Conservation (phyloP, 768 basidiomycete genomes). For the Mycena venus region DNA sequence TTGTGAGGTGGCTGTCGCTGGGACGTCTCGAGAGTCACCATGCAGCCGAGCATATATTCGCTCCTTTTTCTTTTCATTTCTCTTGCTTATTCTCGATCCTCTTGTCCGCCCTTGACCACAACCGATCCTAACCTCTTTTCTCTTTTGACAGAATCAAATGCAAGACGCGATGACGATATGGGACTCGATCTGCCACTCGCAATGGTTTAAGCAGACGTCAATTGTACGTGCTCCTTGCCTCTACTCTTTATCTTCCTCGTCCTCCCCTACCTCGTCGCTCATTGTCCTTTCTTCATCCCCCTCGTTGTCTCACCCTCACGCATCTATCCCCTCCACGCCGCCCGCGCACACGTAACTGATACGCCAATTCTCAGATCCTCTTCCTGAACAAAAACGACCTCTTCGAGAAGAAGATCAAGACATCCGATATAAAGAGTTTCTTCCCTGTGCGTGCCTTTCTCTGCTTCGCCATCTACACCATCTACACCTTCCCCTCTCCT, state of each 20-base stretch:
- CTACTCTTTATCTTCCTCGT: not conserved
- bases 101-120: no score
- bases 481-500: not conserved
- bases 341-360: no score
- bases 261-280: not conserved
- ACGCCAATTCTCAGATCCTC: no score
- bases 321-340: no score
- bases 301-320: slow-evolving; percentile 39
- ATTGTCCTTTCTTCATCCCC: not conserved
- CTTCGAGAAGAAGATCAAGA: slow-evolving; percentile 85
- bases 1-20: no score
- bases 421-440: slow-evolving; percentile 88
- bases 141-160: slow-evolving; percentile 99
- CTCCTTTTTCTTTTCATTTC: slow-evolving; percentile 7
- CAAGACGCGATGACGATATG: slow-evolving; percentile 99
- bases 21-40: no score
- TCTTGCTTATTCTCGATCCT: not conserved
- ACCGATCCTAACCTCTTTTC: no score
- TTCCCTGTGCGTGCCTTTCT: slow-evolving; percentile 74
- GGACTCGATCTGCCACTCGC: slow-evolving; percentile 98
- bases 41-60: no score
- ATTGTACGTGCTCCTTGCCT: slow-evolving; percentile 64
- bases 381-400: slow-evolving; percentile 97
- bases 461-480: not conserved
- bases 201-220: slow-evolving; percentile 96